phyloP scores from a whole-genome alignment of 2,329 filamentous ascomycete species.

The Talaromyces sp. region DNA sequence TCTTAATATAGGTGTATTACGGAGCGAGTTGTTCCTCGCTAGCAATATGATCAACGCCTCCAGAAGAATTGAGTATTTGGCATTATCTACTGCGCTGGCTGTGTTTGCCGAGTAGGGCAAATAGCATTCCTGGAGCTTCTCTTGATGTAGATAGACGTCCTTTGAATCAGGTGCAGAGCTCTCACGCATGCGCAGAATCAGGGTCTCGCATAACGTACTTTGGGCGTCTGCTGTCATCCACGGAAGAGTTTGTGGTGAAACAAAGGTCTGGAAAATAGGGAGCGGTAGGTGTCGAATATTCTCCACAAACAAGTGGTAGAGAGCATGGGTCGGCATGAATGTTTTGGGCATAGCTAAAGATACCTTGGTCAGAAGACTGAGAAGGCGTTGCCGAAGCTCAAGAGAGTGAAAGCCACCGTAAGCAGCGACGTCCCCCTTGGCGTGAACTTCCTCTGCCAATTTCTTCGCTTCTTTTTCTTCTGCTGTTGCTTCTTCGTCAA shows the following conservation, averaged over 20 bases:
- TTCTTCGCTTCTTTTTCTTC: conserved; percentile 12
- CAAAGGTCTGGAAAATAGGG: conserved; percentile 42
- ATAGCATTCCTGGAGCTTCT: conserved; percentile 55
- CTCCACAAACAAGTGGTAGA: conserved; percentile 43
- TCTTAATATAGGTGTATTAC: conserved; percentile 34
- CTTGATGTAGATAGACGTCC: conserved; percentile 44
- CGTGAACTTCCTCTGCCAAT: conserved; percentile 14
- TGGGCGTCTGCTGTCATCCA: conserved; percentile 37
- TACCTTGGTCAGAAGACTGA: conserved; percentile 39
- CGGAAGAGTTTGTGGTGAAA: conserved; percentile 42
- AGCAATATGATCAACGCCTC: conserved; percentile 60
- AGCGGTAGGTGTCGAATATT: conserved; percentile 44
- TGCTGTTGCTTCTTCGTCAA: background rate
- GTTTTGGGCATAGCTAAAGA: conserved; percentile 30
- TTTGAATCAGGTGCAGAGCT: conserved; percentile 35
- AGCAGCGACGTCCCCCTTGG: conserved; percentile 22
- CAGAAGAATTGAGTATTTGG: conserved; percentile 63
- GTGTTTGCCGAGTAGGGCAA: conserved; percentile 62
- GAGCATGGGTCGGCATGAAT: conserved; percentile 35
- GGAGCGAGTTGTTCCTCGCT: conserved; percentile 30
- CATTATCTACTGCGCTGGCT: conserved; percentile 60
- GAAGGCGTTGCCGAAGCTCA: conserved; percentile 42
- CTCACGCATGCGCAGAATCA: conserved; percentile 49
- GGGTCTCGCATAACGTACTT: conserved; percentile 49
- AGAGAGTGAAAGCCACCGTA: conserved; percentile 39